These are phyloP conservation scores for Bipolaris gigantea DNA, from an alignment of 2,329 filamentous ascomycete genomes.

Conservation along the genomic window DNA sequence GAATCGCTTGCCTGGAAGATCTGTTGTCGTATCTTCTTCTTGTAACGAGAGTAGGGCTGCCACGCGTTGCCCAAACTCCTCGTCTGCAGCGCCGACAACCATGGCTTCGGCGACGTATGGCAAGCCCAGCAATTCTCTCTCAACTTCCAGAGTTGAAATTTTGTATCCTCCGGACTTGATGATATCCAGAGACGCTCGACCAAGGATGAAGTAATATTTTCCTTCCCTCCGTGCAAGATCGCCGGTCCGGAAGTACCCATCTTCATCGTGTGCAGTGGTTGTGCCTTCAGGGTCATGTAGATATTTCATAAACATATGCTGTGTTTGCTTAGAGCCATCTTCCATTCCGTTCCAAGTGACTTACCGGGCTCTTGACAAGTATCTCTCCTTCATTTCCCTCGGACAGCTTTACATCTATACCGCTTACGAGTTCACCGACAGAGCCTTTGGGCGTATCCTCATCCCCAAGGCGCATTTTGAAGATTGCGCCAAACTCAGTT, in stretches of 20 bases:
- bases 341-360: neutral
- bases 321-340: neutral
- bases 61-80: conserved; percentile 59
- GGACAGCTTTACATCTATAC: conserved; percentile 47
- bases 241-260: conserved; percentile 56
- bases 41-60: conserved; percentile 55
- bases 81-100: conserved; percentile 57
- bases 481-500: conserved; percentile 50
- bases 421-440: conserved; percentile 44
- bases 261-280: conserved; percentile 49
- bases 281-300: conserved; percentile 50
- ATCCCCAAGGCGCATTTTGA: conserved; percentile 46
- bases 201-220: conserved; percentile 57
- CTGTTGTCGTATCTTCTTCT: conserved; percentile 33
- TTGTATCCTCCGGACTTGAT: conserved; percentile 62
- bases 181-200: conserved; percentile 56
- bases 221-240: conserved; percentile 47
- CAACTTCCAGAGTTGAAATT: conserved; percentile 58
- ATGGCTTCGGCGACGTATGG: conserved; percentile 56
- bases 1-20: conserved; percentile 19
- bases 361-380: conserved; percentile 43
- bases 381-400: conserved; percentile 55
- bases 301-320: conserved; percentile 49
- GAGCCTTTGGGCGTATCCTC: conserved; percentile 33
- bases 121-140: conserved; percentile 55